Evolutionary conservation across 1,284 basidiomycete genomes (phyloP), one percentile per base, ranked within the genome.

Genomic region (Psilocybe mexicana): DNA sequence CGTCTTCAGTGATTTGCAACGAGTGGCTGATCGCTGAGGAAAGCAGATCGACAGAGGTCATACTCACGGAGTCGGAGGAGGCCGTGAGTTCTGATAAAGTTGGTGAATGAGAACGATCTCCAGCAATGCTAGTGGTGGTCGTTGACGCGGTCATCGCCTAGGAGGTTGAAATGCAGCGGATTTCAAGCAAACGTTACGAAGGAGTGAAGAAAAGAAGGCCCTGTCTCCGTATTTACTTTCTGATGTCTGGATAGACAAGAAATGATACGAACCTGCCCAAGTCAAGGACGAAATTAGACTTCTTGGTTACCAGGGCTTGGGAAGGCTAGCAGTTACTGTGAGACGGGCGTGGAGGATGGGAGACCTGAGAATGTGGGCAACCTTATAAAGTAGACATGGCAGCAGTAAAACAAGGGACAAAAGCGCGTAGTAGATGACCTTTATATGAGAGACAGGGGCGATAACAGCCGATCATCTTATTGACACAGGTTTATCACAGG

Each of bases 1-100:
- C 71, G 54, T 69, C 70, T 48, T 69, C 67, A 59, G 66, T 69
- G 11, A 67, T 70, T 11, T 67, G 68, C 8, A 61, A 56, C 8
- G 67, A 63, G 12, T 64, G 67, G 26, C 68, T 57, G 0, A 44
- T 53, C 43, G 45, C 38, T 23, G 52, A 66, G 38, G 68, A 66
- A 10, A 18, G 60, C 45, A 62, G 63, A 11, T 63, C 60, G 55
- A 52, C 55, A 28, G 67, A 65, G 45, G 65, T 52, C 58, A 72
- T 61, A 47, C 65, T 68, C 54, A 65, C 70, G 3, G 70, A 70
- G 18, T 18, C 18, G 4, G 70, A 66, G 2, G 66, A 63, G 7
- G 64, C 57, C 3, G 54, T 57, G 23, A 38, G 30, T 1, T 65
- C 52, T n/a, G 70, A 70, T 26, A 66, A 57, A 12, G 69, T 50